Evolutionary conservation across 371 early-diverging fungal genomes (phyloP), one percentile per base, ranked within the genome.

Genomic region (Funneliformis caledonium): DNA sequence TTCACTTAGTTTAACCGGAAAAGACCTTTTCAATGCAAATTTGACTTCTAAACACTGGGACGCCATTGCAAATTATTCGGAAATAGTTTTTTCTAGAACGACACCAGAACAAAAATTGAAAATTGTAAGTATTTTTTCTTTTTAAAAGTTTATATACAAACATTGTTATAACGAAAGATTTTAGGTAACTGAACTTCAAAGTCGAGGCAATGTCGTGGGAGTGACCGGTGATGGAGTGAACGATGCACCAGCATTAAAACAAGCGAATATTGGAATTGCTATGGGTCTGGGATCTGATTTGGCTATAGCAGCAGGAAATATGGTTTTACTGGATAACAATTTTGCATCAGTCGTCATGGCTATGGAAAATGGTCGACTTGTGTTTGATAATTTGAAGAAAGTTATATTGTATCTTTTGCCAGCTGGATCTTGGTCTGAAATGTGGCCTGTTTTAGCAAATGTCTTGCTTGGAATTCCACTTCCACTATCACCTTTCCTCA

Each of bases 221-320:
- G 93, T 96, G 72, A 95, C 95, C 43, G 99, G 89, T 48, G 99
- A 98, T 86, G 99, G 97, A 72, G 97, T 96, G 26, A 98, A 98
- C 83, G 99, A 98, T 83, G 92, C 95, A 68, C 96, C 96, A 7
- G 96, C 96, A 47, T 87, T 93, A 61, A 91, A 90, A 68, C 89
- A 88, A 50, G 95, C 96, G 11, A 89, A 95, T 82, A 91, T 96
- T 16, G 95, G 96, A 79, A 85, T 97, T 42, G 92, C 96, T 42
- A 89, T 97, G 86, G 92, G 93, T 10, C 82, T 88, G 64, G 93
- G 94, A 19, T 91, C 91, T 16, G 94, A 95, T 82, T 93, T 94
- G 7, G 93, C 95, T 47, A 94, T 92, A 78, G 94, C 94, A 80
- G 94, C 94, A 8, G 92, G 92, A 9, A 91, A 92, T 81, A 88